A percentile compares a stretch with the other conserved stretches of the same genome.
These are phyloP conservation scores for Aspergillus egyptiacus DNA, from an alignment of 495 filamentous ascomycete species.

Conservation along the genomic window DNA sequence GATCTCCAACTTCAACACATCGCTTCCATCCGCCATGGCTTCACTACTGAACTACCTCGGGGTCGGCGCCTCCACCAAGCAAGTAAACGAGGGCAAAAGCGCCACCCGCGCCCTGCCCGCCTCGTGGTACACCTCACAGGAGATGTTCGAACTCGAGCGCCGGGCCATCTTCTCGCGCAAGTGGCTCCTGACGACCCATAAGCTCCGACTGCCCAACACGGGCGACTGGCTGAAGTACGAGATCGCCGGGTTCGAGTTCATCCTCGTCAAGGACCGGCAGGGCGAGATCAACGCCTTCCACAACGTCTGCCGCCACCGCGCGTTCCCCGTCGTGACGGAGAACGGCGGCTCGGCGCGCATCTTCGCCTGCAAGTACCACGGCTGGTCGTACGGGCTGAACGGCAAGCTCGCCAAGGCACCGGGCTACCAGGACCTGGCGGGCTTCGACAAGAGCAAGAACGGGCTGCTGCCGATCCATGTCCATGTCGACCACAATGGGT, in stretches of 20 bases:
- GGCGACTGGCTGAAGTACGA: conserved; percentile 47
- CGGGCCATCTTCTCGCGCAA: conserved; percentile 48
- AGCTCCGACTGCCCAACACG: conserved; percentile 36
- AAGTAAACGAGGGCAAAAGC: conserved; percentile 4
- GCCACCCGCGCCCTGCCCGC: conserved; percentile 37
- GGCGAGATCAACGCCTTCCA: conserved; percentile 52
- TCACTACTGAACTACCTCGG: conserved; percentile 23
- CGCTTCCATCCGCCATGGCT: background rate
- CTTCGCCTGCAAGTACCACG: conserved; percentile 55
- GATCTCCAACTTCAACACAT: too few species aligned
- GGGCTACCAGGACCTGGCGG: conserved; percentile 46
- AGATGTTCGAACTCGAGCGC: conserved; percentile 49
- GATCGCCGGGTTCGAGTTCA: conserved; percentile 44
- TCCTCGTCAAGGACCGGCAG: conserved; percentile 44
- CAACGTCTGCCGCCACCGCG: conserved; percentile 54
- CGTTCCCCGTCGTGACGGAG: conserved; percentile 49
- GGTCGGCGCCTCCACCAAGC: conserved; percentile 8
- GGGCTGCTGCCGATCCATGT: conserved; percentile 42
- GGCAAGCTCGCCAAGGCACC: conserved; percentile 57
- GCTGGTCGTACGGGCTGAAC: conserved; percentile 53
- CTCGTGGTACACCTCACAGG: conserved; percentile 45
- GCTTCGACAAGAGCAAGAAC: conserved; percentile 51
- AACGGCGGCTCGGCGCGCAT: conserved; percentile 43
- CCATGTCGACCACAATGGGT: conserved; percentile 42
- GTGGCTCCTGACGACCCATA: conserved; percentile 52